Evolutionary conservation across 345 rosid species (phyloP).

Genomic region (Tarenaya hassleriana): DNA sequence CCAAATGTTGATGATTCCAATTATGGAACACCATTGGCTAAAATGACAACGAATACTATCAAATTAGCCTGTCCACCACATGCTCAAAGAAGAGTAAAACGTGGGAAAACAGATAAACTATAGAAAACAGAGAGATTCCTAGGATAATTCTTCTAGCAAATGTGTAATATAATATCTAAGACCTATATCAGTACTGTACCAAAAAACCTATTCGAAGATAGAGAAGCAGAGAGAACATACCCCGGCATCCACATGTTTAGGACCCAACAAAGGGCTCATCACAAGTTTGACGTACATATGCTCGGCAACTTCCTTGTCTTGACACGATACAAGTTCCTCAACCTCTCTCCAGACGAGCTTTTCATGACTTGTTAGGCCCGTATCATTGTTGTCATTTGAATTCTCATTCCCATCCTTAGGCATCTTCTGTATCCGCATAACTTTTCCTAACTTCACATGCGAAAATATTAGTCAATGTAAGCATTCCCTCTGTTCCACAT

Average conservation of each 20-base stretch:
- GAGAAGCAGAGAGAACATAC: conserved; percentile 30
- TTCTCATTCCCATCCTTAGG: conserved; percentile 30
- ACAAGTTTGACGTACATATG: conserved; percentile 53
- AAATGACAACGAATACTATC: too few species aligned
- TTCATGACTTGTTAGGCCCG: conserved; percentile 35
- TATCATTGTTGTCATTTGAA: conserved; percentile 27
- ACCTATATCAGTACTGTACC: too few species aligned
- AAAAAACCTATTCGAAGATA: not conserved
- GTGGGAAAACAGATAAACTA: too few species aligned
- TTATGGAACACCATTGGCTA: not conserved
- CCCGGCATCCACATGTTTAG: conserved; percentile 63
- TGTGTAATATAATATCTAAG: too few species aligned
- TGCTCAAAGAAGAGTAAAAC: too few species aligned
- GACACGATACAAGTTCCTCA: conserved; percentile 32
- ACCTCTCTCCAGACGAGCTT: conserved; percentile 49
- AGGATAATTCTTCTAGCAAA: too few species aligned
- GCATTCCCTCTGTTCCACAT: too few species aligned
- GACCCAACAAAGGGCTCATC: conserved; percentile 73
- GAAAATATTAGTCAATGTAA: not conserved
- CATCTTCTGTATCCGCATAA: conserved; percentile 63
- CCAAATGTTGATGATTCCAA: not conserved
- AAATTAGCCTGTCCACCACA: too few species aligned
- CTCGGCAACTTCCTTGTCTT: conserved; percentile 41
- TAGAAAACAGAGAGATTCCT: too few species aligned
- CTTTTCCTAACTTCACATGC: conserved; percentile 49